Conservation (phyloP, 768 basidiomycete species). For the Lentinus brumalis region DNA sequence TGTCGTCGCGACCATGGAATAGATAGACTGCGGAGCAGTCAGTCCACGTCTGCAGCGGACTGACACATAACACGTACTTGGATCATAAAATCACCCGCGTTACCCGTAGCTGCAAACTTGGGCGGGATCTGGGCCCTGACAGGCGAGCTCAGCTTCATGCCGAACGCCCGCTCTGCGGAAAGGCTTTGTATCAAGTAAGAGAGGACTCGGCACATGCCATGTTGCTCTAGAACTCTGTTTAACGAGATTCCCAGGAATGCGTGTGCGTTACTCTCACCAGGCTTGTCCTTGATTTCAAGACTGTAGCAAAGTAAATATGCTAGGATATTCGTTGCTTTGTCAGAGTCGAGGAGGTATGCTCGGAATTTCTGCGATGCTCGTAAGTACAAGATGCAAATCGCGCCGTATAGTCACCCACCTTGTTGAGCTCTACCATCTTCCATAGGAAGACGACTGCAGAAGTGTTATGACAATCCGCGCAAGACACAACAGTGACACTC, state of each 20-base stretch:
- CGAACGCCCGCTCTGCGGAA: constrained; percentile 83
- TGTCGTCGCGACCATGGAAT: constrained; percentile 87
- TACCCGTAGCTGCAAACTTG: constrained; percentile 76
- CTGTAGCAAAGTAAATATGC: constrained; percentile 80
- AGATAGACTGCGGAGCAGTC: constrained; percentile 64
- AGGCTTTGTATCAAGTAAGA: constrained; percentile 92
- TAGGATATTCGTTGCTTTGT: constrained; percentile 74
- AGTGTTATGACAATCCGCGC: background rate
- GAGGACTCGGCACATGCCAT: constrained; percentile 84
- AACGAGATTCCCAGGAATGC: background rate
- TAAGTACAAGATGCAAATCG: background rate
- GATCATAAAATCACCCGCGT: constrained; percentile 84
- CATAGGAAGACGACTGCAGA: constrained; percentile 75
- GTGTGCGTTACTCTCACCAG: constrained; percentile 51
- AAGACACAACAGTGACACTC: constrained; percentile 31
- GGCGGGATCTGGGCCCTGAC: constrained; percentile 67
- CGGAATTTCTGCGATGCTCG: constrained; percentile 79
- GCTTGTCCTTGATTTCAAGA: constrained; percentile 91
- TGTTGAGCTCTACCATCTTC: constrained; percentile 93
- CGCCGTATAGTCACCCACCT: constrained; percentile 46
- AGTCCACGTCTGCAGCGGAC: background rate
- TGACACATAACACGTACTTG: constrained; percentile 53
- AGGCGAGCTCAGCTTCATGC: constrained; percentile 62
- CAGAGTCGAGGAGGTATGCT: constrained; percentile 76
- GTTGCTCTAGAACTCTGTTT: constrained; percentile 62